phyloP scores from a whole-genome alignment of 2,329 filamentous ascomycete genomes.

The Cladophialophora carrionii region DNA sequence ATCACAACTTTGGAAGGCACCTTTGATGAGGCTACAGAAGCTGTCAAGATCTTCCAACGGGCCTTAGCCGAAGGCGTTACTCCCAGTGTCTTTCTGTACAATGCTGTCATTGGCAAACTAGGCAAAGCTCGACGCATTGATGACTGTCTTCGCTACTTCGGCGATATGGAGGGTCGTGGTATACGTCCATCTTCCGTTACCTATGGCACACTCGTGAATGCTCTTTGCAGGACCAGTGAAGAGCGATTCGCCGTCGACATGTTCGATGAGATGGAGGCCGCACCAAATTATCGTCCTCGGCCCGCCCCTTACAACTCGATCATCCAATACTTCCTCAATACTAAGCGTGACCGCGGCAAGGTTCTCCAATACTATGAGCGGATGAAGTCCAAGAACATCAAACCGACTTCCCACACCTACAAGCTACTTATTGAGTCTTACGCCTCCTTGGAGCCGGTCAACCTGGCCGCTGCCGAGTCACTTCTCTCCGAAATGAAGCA shows the following conservation, averaged over 20 bases:
- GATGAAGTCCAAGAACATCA: constrained; percentile 84
- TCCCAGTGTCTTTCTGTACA: constrained; percentile 96
- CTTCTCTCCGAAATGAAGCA: constrained; percentile 78
- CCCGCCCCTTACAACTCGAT: constrained; percentile 98
- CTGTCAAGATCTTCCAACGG: constrained; percentile 94
- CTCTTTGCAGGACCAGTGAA: constrained; percentile 93
- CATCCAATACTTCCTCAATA: constrained; percentile 99
- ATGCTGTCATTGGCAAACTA: constrained; percentile 95
- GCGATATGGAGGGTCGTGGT: constrained; percentile 89
- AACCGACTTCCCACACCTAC: constrained; percentile 93
- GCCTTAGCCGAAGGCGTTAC: constrained; percentile 93
- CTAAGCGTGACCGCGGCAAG: constrained; percentile 93
- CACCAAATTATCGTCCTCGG: constrained; percentile 97
- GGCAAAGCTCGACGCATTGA: constrained; percentile 97
- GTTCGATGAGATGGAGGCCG: constrained; percentile 98
- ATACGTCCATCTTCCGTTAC: constrained; percentile 97
- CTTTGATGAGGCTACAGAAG: constrained; percentile 95
- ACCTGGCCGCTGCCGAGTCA: constrained; percentile 84
- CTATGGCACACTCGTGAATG: constrained; percentile 97
- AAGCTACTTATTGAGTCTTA: constrained; percentile 96
- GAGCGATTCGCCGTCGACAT: constrained; percentile 97
- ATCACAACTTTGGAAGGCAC: constrained; percentile 99
- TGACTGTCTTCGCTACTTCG: constrained; percentile 97
- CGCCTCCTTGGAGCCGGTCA: constrained; percentile 86
- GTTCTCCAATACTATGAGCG: constrained; percentile 93